Evolutionary conservation across 768 basidiomycete genomes (phyloP).

Genomic region (Mycena rebaudengoi): DNA sequence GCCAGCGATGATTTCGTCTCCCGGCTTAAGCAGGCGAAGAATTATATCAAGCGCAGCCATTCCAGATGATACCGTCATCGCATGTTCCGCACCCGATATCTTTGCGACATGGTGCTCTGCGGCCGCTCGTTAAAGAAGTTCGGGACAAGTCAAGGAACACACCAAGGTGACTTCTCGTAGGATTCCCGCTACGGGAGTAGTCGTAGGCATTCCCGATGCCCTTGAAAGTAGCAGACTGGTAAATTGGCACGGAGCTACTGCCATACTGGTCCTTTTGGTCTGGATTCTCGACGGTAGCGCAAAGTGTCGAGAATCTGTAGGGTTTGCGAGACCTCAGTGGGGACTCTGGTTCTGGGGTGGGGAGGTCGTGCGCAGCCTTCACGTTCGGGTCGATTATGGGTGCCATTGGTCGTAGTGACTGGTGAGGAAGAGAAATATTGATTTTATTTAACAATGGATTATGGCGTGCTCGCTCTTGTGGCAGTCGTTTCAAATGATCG

Average conservation of each 20-base stretch:
- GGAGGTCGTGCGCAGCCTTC: conserved; percentile 61
- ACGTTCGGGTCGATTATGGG: conserved; percentile 48
- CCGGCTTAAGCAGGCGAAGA: conserved; percentile 91
- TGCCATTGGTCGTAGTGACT: conserved; percentile 36
- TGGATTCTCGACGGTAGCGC: conserved; percentile 92
- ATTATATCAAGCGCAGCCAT: conserved; percentile 99
- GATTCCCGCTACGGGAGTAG: conserved; percentile 95
- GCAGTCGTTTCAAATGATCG: too few relatives aligned
- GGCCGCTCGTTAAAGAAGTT: conserved; percentile 6
- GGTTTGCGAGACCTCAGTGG: conserved; percentile 73
- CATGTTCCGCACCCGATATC: conserved; percentile 91
- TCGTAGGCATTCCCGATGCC: conserved; percentile 90
- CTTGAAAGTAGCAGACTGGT: conserved; percentile 98
- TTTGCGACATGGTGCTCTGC: conserved; percentile 97
- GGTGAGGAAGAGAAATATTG: background rate
- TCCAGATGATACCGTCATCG: conserved; percentile 93
- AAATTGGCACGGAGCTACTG: conserved; percentile 94
- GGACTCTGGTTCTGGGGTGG: conserved; percentile 85
- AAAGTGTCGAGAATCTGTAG: conserved; percentile 90
- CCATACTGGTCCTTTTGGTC: conserved; percentile 95
- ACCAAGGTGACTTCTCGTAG: conserved; percentile 96
- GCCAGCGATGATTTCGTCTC: conserved; percentile 94
- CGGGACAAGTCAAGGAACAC: conserved; percentile 22
- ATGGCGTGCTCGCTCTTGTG: conserved; percentile 19
- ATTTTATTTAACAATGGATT: background rate